Evolutionary conservation across 2,329 filamentous ascomycete species (phyloP).

Genomic region (Akanthomyces lecanii): DNA sequence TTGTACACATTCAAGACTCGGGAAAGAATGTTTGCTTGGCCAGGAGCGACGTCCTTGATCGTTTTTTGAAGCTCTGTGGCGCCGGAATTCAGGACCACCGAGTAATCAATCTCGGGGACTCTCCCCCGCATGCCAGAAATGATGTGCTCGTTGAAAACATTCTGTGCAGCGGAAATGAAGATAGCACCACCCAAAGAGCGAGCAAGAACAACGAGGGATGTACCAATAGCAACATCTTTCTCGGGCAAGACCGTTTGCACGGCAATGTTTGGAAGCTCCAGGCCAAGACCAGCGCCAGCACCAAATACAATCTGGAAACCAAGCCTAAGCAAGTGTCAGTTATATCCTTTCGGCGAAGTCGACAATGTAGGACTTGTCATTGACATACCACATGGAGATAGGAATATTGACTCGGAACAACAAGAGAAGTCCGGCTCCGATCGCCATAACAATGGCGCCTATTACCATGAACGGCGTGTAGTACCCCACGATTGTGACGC

Average conservation of each 20-base stretch:
- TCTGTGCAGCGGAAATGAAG: slow-evolving; percentile 41
- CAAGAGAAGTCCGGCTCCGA: background rate
- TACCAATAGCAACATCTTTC: slow-evolving; percentile 39
- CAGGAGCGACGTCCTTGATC: background rate
- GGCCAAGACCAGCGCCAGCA: slow-evolving; percentile 36
- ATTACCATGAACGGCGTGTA: slow-evolving; percentile 12
- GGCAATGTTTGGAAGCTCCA: slow-evolving; percentile 42
- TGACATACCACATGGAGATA: too few relatives aligned
- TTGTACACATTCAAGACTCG: background rate
- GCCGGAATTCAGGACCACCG: background rate
- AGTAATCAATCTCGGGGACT: background rate
- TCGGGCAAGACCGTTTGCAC: slow-evolving; percentile 41
- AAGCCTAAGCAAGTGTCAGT: background rate
- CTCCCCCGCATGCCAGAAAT: background rate
- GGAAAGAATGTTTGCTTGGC: too few relatives aligned
- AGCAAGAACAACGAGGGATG: slow-evolving; percentile 21
- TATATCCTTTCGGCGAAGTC: too few relatives aligned
- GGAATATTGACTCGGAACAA: too few relatives aligned
- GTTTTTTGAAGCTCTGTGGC: background rate
- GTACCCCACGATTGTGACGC: background rate
- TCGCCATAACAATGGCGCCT: slow-evolving; percentile 17
- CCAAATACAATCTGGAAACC: slow-evolving; percentile 30
- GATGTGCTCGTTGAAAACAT: slow-evolving; percentile 36
- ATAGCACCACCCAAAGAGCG: slow-evolving; percentile 34
- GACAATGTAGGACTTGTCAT: too few relatives aligned